phyloP scores from a whole-genome alignment of 768 basidiomycete species.

The Hericium coralloides region DNA sequence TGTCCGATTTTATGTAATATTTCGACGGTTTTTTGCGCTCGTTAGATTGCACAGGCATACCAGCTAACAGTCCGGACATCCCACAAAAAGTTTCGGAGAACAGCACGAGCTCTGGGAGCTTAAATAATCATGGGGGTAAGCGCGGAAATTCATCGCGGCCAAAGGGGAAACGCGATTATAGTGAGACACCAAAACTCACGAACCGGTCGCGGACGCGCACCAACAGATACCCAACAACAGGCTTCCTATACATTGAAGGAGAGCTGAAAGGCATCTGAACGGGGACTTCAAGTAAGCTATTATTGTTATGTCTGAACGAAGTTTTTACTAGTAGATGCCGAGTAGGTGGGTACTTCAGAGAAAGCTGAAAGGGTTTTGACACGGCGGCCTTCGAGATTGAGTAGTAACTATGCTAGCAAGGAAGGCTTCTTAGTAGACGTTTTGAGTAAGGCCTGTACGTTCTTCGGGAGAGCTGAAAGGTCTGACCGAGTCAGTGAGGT shows the following conservation, averaged over 20 bases:
- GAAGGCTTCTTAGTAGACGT: too few species aligned
- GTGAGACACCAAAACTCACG: conserved; percentile 24
- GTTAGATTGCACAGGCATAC: not conserved
- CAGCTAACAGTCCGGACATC: not conserved
- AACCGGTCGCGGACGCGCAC: conserved; percentile 16
- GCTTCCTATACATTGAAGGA: conserved; percentile 25
- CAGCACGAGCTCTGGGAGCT: not conserved
- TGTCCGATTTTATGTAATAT: not conserved
- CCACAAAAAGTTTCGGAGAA: not conserved
- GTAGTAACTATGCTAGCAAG: too few species aligned
- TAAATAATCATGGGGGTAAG: not conserved
- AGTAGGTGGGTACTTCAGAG: not conserved
- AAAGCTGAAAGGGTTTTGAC: not conserved
- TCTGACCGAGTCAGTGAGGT: too few species aligned
- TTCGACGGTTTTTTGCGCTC: not conserved
- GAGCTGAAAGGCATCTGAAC: conserved; percentile 14
- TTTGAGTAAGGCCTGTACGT: too few species aligned
- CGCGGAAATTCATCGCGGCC: conserved; percentile 1
- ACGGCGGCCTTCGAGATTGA: too few species aligned
- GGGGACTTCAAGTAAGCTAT: not conserved
- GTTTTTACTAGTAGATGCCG: not conserved
- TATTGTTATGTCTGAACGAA: not conserved
- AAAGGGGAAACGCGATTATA: conserved; percentile 19
- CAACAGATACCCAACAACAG: conserved; percentile 19
- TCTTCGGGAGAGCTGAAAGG: too few species aligned